phyloP scores from a whole-genome alignment of 2,329 filamentous ascomycete species.

The Microdochium bolleyi region DNA sequence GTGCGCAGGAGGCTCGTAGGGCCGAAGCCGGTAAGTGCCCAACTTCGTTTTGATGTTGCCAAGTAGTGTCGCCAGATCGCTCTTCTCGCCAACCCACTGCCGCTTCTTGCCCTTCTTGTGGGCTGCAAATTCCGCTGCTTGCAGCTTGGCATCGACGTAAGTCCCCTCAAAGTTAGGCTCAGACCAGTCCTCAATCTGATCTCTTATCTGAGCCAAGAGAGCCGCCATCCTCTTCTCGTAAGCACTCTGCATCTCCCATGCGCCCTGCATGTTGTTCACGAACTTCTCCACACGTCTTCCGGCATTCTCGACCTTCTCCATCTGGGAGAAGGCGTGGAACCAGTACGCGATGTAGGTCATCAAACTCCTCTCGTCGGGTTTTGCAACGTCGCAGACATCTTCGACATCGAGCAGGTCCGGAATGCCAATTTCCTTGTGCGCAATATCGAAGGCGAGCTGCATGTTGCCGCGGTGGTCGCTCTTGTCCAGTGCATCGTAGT shows the following conservation, averaged over 20 bases:
- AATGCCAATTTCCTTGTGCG: slow-evolving; percentile 92
- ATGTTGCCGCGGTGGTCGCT: slow-evolving; percentile 92
- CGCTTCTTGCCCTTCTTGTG: slow-evolving; percentile 91
- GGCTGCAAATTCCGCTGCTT: slow-evolving; percentile 71
- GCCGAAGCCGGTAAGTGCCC: slow-evolving; percentile 83
- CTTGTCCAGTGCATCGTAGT: slow-evolving; percentile 93
- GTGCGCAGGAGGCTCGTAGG: slow-evolving; percentile 84
- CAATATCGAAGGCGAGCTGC: slow-evolving; percentile 96
- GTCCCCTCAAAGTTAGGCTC: slow-evolving; percentile 80
- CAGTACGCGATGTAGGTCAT: slow-evolving; percentile 99
- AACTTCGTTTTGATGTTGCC: slow-evolving; percentile 99
- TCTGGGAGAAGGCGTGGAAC: slow-evolving; percentile 99
- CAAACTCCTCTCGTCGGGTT: slow-evolving; percentile 89
- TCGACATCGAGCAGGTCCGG: slow-evolving; percentile 93
- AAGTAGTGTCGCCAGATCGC: slow-evolving; percentile 82
- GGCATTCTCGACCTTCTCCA: slow-evolving; percentile 97
- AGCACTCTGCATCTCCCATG: slow-evolving; percentile 98
- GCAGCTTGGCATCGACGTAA: slow-evolving; percentile 84
- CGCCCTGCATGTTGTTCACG: slow-evolving; percentile 96
- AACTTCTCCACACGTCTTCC: slow-evolving; percentile 96
- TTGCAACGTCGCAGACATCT: slow-evolving; percentile 93
- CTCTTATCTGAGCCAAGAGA: slow-evolving; percentile 65
- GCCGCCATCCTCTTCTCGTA: slow-evolving; percentile 88
- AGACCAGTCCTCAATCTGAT: slow-evolving; percentile 70
- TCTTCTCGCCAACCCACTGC: slow-evolving; percentile 96